Evolutionary conservation across 2,329 filamentous ascomycete species (phyloP), one percentile per base, ranked within the genome.

Genomic region (Xylaria polymorpha): DNA sequence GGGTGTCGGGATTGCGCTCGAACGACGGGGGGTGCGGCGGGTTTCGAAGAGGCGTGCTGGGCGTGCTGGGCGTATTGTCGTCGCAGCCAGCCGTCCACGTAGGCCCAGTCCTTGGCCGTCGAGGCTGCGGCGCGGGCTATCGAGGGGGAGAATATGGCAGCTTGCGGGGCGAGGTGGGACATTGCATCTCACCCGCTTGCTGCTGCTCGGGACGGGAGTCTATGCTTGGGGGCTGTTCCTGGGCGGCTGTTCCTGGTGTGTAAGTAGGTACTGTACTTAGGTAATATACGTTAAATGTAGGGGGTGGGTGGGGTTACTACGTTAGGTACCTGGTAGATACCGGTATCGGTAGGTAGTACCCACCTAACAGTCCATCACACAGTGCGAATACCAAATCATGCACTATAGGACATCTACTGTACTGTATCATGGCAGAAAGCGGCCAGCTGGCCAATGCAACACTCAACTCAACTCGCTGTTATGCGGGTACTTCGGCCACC

Each of bases 51-150:
- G 29, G 88, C 86, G 53, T 86, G 85, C 74, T 12, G 55, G 29
- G 88, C 86, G 53, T 86, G 85, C 74, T 12, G 55, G 15, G 69
- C 56, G 65, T 72, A 92, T 77, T 92, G 92, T 68, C 87, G 86
- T 55, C 86, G 84, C 12, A 98, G 88, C 94, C 95, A 98, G 74
- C 85, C 84, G 80, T 97, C 94, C 74, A 98, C 87, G 73, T 92
- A 94, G 64, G 90, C 91, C 95, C 95, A 98, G 81, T 98, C 94
- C 78, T 95, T 94, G 56, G 94, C 92, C 71, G 92, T 90, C 14
- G 92, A 92, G 71, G 92, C 92, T 73, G 93, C 92, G 69, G 92
- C 90, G 68, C 93, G 91, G 61, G 89, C 89, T 39, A 90, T 83
- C 0, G 88, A 90, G 14, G 90, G 90, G 4, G 90, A 91, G 81